Evolutionary conservation across 2,329 filamentous ascomycete genomes (phyloP).

Genomic region (Fulvia fulva): DNA sequence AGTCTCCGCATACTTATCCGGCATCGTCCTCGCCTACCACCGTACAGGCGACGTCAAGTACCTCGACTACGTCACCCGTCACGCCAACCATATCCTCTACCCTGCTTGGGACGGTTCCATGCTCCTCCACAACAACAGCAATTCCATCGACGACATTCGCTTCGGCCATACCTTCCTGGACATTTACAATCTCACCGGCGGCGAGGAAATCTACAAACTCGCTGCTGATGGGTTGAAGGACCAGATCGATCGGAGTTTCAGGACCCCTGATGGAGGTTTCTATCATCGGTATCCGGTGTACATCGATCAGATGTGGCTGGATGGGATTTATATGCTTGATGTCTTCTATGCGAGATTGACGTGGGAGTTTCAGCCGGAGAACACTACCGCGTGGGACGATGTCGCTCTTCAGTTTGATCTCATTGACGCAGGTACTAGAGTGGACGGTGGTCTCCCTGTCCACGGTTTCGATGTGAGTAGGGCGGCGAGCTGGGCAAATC

Average conservation of each 20-base stretch:
- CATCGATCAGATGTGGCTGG: slow-evolving; percentile 50
- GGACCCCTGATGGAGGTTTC: slow-evolving; percentile 25
- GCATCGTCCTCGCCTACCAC: slow-evolving; percentile 20
- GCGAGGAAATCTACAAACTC: slow-evolving; percentile 14
- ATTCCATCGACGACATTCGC: slow-evolving; percentile 15
- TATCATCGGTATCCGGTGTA: slow-evolving; percentile 36
- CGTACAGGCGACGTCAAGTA: slow-evolving; percentile 22
- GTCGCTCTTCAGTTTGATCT: slow-evolving; percentile 42
- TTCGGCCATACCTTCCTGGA: slow-evolving; percentile 26
- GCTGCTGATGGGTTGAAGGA: slow-evolving; percentile 18
- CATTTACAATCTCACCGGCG: slow-evolving; percentile 16
- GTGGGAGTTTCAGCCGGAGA: slow-evolving; percentile 4
- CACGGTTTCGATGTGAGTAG: slow-evolving; percentile 52
- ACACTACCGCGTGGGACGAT: slow-evolving; percentile 17
- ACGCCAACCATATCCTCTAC: slow-evolving; percentile 42
- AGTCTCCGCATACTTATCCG: slow-evolving; percentile 21
- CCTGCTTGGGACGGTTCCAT: slow-evolving; percentile 32
- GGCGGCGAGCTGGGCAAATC: slow-evolving; percentile 50
- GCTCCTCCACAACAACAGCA: slow-evolving; percentile 11
- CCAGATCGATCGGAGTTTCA: slow-evolving; percentile 25
- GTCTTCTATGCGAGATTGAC: slow-evolving; percentile 39
- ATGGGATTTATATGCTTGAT: slow-evolving; percentile 48
- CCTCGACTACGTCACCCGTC: slow-evolving; percentile 43
- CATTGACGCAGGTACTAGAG: slow-evolving; percentile 39
- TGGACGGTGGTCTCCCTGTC: slow-evolving; percentile 42